Evolutionary conservation across 257 asterid species (phyloP).

Genomic region (Solanum neorickii): DNA sequence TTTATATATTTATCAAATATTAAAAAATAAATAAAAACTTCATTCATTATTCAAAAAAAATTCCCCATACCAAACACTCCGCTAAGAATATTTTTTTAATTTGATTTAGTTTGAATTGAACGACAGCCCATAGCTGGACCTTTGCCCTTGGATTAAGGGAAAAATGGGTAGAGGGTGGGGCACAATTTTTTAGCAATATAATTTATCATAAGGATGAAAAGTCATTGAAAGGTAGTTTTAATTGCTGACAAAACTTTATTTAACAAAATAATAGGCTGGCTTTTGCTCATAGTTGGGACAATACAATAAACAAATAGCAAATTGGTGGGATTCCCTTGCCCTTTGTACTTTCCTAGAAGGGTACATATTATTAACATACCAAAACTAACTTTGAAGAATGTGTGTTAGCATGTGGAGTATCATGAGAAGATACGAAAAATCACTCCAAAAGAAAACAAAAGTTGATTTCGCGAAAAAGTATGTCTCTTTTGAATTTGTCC

Average conservation of each 20-base stretch:
- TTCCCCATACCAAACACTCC: background rate
- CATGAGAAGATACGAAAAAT: background rate
- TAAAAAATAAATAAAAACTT: no score
- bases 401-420: background rate
- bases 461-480: no score
- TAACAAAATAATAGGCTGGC: constrained; percentile 3
- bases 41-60: no score
- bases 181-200: background rate
- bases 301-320: background rate
- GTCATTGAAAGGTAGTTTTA: background rate
- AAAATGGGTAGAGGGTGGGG: background rate
- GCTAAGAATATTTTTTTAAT: background rate
- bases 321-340: background rate
- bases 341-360: background rate
- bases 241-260: constrained; percentile 3
- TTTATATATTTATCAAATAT: no score
- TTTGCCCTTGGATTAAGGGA: background rate
- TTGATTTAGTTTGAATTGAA: background rate
- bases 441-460: no score
- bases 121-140: background rate
- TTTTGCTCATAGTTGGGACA: constrained; percentile 5
- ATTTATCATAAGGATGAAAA: background rate
- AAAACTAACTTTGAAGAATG: background rate
- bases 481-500: background rate
- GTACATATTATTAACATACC: background rate